phyloP scores from a whole-genome alignment of 495 filamentous ascomycete genomes.

The Podospora appendiculata region DNA sequence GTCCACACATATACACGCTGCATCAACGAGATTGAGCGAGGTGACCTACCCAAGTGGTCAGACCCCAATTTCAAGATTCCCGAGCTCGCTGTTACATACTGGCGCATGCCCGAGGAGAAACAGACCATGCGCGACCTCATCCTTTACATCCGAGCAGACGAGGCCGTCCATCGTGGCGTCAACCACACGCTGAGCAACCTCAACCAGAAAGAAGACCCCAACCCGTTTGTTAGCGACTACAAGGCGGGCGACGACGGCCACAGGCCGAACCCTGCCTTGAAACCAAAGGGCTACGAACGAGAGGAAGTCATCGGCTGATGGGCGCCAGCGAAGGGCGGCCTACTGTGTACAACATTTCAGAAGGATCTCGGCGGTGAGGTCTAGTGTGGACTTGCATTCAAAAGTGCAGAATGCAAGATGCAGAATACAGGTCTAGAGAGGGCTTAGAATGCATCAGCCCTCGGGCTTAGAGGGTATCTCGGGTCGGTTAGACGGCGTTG shows the following conservation, averaged over 20 bases:
- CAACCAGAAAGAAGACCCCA: conserved; percentile 74
- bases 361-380: too few species aligned
- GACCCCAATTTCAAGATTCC: conserved; percentile 63
- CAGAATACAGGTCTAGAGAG: too few species aligned
- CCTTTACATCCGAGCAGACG: conserved; percentile 77
- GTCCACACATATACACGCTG: conserved; percentile 89
- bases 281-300: conserved; percentile 72
- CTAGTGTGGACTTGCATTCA: too few species aligned
- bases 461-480: too few species aligned
- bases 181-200: conserved; percentile 92
- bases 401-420: too few species aligned
- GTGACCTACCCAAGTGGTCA: conserved; percentile 73
- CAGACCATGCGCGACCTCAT: conserved; percentile 80
- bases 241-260: conserved; percentile 38
- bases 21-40: conserved; percentile 77
- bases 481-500: too few species aligned
- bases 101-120: conserved; percentile 81
- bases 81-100: conserved; percentile 83
- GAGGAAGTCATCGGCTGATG: conserved; percentile 60
- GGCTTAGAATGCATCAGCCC: too few species aligned
- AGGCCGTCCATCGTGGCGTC: conserved; percentile 94
- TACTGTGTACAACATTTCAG: too few species aligned
- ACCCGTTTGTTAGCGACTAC: conserved; percentile 78
- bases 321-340: not conserved
- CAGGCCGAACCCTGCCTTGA: conserved; percentile 57